Base-by-base conservation (phyloP, 768 basidiomycete species). In the Paxillus ammoniavirescens region DNA sequence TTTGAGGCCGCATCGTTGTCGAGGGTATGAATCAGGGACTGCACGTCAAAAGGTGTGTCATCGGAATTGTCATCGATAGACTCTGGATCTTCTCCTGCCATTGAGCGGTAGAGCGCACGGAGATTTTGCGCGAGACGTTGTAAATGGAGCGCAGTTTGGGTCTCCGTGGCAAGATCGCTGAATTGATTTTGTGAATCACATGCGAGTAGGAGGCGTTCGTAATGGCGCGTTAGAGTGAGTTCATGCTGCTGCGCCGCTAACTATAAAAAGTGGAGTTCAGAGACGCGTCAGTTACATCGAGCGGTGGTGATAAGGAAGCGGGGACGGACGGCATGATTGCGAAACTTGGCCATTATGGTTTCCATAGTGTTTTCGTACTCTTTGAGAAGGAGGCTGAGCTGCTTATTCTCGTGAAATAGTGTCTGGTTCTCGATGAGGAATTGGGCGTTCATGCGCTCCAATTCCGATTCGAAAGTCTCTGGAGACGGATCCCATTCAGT, bases 341-440 rank as follows among this genome's bases (percentile, higher is more conserved):
- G 81, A 68, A 98, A 98, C 72, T 98, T 98, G 48, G 84, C 74
- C 97, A 99, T 98, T 66, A 98, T 91, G 28, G 86, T 94, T 62
- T 98, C 95, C 77, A 99, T 81, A 3, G 95, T 97, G 50, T 78
- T 77, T 68, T 98, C 95, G 67, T 98, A 96, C 70, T 99, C 97
- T 65, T 94, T 95, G 52, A 98, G 76, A 26, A 99, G 77, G 26
- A 83, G 62, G 59, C 87, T 87, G 30, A 98, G 80, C 65, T 98
- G 96, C 68, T 91, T 94, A 76, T 99, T 98, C 72, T 99, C 97
- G 57, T 98, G 88, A 46, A 91, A 75, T 1, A 99, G 75, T 0
- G 86, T 81, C 64, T 97, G 95, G 68, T 98, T 98, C 71, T 99
- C 97, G 53, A 96, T 86, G 43, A 98, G 83, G 40, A 93, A 82